Evolutionary conservation across 2,329 filamentous ascomycete genomes (phyloP), one percentile per base, ranked within the genome.

Genomic region (Colletotrichum costaricense): DNA sequence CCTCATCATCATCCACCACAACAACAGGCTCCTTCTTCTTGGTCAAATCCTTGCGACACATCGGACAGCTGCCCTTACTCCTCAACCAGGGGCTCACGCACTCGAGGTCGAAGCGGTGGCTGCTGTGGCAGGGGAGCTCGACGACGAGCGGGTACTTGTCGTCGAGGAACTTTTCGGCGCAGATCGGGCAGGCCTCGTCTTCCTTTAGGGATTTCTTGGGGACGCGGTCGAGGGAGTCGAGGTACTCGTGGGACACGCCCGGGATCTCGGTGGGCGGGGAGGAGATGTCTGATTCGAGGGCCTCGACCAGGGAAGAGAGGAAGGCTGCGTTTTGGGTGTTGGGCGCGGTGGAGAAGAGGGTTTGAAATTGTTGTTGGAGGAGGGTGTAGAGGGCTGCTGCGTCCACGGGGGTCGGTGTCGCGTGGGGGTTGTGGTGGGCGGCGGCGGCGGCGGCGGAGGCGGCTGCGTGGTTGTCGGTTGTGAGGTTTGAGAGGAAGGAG

Each of bases 1-100:
- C 88, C 22, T 89, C 87, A 0, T 84, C 84, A 2, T 88, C 86
- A 1, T 88, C 86, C 33, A 85, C 83, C 19, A 83, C 82, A 14
- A 83, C 80, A 22, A 83, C 82, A n/a, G 81, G 79, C 72, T 85
- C 83, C 78, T 85, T 84, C 84, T 89, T 90, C 84, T 88, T 87
- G 38, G 84, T 86, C 81, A 93, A 81, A 77, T 91, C 89, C 79
- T 88, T 86, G 73, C 91, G 83, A 80, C 91, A 92, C 83, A 92
- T 84, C 52, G 91, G 91, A 79, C 91, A 93, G 38, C 86, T 91
- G 49, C 91, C 91, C 81, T 92, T 91, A 77, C 89, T 87, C 79
- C 87, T 83, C 79, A 93, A 79, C 91, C 91, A 93, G 7, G 91
- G 91, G 4, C 87, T 88, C 2, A 93, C 90, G 77, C 91, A 93